Base-by-base conservation (phyloP, 2,329 filamentous ascomycete genomes). In the Phyllachora maydis region DNA sequence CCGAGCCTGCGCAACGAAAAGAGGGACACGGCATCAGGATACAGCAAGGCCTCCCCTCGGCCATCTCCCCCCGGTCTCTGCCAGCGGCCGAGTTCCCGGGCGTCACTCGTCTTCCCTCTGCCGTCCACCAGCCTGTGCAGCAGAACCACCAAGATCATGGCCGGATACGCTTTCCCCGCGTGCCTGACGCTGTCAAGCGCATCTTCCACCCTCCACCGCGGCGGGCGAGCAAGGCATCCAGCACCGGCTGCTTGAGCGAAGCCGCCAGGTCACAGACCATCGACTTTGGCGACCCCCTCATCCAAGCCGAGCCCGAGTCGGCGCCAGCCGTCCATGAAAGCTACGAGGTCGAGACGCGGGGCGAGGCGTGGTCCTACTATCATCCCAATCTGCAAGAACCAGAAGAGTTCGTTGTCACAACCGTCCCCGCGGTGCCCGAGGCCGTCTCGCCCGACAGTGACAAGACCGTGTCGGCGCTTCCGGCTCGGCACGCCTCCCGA, bases 1-100 rank as follows among this genome's bases (percentile, higher is more conserved):
- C 41, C 8, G 41, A 42, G 28, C 40, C 42, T 35, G 36, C 41
- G 31, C 37, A 39, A n/a, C n/a, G n/a, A n/a, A n/a, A n/a, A n/a
- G n/a, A n/a, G n/a, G n/a, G n/a, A n/a, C n/a, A n/a, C n/a, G 33
- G 26, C 19, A 32, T 32, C 18, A 19, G 24, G 23, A 23, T 24
- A 17, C 21, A 34, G 7, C 32, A 37, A 23, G 33, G 35, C 19
- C 26, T 35, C 8, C 35, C 35, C 9, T 36, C 35, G 15, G 30
- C 35, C 19, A 24, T 30, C 19, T 35, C 35, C 11, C 30, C 36
- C n/a, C 26, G 32, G 16, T 13, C 30, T 14, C 32, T 30, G 11
- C 32, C 35, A 8, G 25, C 31, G 6, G 22, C 29, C 5, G 18
- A 27, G n/a, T 21, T 23, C 9, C 14, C 16, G 11, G 6, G 20